Conservation (phyloP, 345 rosid genomes). For the Bruguiera gymnorhiza region DNA sequence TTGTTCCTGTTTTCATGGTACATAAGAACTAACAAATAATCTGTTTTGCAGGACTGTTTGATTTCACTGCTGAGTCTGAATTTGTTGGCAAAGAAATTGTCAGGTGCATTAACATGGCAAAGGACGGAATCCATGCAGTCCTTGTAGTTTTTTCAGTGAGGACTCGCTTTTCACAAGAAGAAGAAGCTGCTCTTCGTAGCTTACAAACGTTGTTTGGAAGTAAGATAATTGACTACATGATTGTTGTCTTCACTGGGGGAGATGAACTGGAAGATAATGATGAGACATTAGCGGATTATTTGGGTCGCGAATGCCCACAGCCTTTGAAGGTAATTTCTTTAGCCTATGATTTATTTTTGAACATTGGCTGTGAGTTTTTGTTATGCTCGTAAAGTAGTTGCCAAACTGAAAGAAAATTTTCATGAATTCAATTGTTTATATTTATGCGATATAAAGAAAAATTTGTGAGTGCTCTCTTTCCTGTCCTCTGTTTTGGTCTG, state of each 20-base stretch:
- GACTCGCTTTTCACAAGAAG: slow-evolving; percentile 65
- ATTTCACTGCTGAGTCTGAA: slow-evolving; percentile 54
- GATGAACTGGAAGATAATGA: slow-evolving; percentile 87
- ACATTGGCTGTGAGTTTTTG: neutral
- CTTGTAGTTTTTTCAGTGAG: slow-evolving; percentile 71
- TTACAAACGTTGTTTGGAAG: slow-evolving; percentile 70
- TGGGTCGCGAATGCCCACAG: slow-evolving; percentile 61
- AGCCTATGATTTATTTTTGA: neutral
- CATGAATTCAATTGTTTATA: too few relatives aligned
- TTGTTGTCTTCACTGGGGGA: slow-evolving; percentile 86
- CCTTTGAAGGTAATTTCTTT: slow-evolving; percentile 56
- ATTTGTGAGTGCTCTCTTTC: too few relatives aligned
- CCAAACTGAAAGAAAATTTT: neutral
- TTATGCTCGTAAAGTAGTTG: neutral
- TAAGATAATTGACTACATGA: slow-evolving; percentile 70
- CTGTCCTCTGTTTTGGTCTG: too few relatives aligned
- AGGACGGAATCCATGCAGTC: slow-evolving; percentile 87
- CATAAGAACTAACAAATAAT: neutral
- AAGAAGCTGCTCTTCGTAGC: slow-evolving; percentile 55
- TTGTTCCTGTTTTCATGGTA: neutral
- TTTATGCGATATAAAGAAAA: too few relatives aligned
- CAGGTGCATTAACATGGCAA: slow-evolving; percentile 71
- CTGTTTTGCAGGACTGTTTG: slow-evolving; percentile 65
- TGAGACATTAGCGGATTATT: slow-evolving; percentile 68
- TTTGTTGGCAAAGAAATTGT: slow-evolving; percentile 81